A percentile compares a stretch with the other conserved stretches of the same genome.
Evolutionary conservation across 768 basidiomycete genomes (phyloP).

Genomic region (Obba rivulosa): DNA sequence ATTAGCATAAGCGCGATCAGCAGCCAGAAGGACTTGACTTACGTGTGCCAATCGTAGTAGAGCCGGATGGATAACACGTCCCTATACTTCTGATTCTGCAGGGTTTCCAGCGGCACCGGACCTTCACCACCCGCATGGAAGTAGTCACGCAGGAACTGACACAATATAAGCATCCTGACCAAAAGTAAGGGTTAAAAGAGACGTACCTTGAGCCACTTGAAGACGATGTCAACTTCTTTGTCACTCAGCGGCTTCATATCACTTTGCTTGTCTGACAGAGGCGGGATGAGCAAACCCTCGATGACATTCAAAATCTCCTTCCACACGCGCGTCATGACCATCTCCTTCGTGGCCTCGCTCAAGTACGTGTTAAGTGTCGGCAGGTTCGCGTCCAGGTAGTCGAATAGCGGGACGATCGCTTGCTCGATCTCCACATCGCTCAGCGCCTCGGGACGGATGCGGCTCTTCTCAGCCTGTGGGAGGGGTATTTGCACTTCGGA

Average conservation of each 20-base stretch:
- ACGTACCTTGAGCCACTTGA: slow-evolving; percentile 93
- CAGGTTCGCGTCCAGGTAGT: slow-evolving; percentile 93
- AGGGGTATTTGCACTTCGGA: slow-evolving; percentile 76
- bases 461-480: slow-evolving; percentile 68
- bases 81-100: slow-evolving; percentile 94
- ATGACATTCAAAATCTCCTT: slow-evolving; percentile 88
- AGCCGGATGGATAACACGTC: slow-evolving; percentile 86
- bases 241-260: slow-evolving; percentile 91
- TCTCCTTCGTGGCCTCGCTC: slow-evolving; percentile 78
- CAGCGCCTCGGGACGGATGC: slow-evolving; percentile 72
- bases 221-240: slow-evolving; percentile 97
- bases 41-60: slow-evolving; percentile 97
- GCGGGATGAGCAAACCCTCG: slow-evolving; percentile 86
- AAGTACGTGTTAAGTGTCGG: slow-evolving; percentile 87
- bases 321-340: slow-evolving; percentile 92
- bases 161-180: background rate
- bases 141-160: slow-evolving; percentile 87
- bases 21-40: slow-evolving; percentile 24
- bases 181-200: background rate
- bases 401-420: slow-evolving; percentile 87
- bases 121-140: slow-evolving; percentile 94
- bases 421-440: slow-evolving; percentile 93
- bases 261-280: slow-evolving; percentile 77
- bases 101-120: slow-evolving; percentile 74
- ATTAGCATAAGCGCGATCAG: background rate